Percentiles rank a stretch among this genome's conserved stretches.
These are phyloP conservation scores for Pestalotiopsis sp. DNA, from an alignment of 2,329 filamentous ascomycete genomes.

Conservation along the genomic window DNA sequence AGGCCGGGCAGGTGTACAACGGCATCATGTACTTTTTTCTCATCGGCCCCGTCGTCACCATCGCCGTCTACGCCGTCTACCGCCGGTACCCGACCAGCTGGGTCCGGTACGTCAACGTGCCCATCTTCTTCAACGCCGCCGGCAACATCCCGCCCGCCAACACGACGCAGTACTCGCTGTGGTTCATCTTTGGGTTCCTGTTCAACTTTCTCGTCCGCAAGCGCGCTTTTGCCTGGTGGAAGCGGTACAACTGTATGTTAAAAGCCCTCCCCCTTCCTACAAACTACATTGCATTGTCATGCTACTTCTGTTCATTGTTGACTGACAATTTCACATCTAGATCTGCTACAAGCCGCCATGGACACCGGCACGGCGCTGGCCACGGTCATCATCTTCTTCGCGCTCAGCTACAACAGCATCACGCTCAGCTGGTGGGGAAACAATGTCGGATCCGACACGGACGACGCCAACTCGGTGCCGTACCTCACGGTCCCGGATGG, in stretches of 20 bases:
- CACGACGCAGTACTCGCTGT: slow-evolving; percentile 31
- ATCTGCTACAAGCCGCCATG: slow-evolving; percentile 31
- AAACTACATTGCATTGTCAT: too few relatives aligned
- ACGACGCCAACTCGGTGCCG: slow-evolving; percentile 34
- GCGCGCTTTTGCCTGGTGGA: slow-evolving; percentile 33
- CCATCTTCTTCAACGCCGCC: slow-evolving; percentile 34
- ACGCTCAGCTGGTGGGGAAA: slow-evolving; percentile 36
- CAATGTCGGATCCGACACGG: slow-evolving; percentile 33
- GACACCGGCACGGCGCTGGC: slow-evolving; percentile 34
- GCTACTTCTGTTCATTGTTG: neutral
- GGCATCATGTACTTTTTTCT: slow-evolving; percentile 33
- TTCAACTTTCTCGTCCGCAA: slow-evolving; percentile 33
- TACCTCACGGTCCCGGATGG: slow-evolving; percentile 30
- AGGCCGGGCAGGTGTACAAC: slow-evolving; percentile 30
- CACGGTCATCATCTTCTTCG: slow-evolving; percentile 34
- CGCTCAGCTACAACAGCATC: slow-evolving; percentile 30
- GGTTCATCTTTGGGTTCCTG: slow-evolving; percentile 33
- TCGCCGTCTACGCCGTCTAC: slow-evolving; percentile 28
- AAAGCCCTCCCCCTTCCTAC: neutral
- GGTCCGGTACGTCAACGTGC: slow-evolving; percentile 33
- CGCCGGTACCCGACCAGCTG: slow-evolving; percentile 30
- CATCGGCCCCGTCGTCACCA: slow-evolving; percentile 32
- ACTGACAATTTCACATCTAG: neutral
- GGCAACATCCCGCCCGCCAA: slow-evolving; percentile 34
- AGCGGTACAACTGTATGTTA: slow-evolving; percentile 31